phyloP scores from a whole-genome alignment of 306 rosid species.

The Purshia tridentata region DNA sequence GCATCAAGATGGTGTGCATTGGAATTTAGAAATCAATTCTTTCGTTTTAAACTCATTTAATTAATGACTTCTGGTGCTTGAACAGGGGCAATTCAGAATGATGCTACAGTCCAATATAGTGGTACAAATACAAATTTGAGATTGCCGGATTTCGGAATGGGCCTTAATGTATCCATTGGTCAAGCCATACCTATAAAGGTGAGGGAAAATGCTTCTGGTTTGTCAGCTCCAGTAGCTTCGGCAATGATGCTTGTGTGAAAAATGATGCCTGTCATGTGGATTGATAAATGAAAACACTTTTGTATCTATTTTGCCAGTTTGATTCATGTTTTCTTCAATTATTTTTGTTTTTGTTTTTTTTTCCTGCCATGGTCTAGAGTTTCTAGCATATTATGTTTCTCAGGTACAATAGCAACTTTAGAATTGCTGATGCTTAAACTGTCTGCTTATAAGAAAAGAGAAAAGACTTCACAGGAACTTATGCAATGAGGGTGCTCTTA shows the following conservation, averaged over 20 bases:
- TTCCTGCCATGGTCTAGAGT: background rate
- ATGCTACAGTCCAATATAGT: constrained; percentile 16
- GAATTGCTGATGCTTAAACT: background rate
- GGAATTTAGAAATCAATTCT: constrained; percentile 11
- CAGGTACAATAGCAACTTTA: background rate
- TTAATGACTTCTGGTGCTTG: constrained; percentile 28
- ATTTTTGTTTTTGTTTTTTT: background rate
- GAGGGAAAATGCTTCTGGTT: constrained; percentile 23
- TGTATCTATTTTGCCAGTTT: background rate
- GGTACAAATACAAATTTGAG: constrained; percentile 20
- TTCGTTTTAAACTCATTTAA: constrained; percentile 24
- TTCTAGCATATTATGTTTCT: background rate
- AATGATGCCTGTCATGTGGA: background rate
- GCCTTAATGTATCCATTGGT: constrained; percentile 16
- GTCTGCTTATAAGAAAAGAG: background rate
- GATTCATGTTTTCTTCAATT: background rate
- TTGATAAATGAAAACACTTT: background rate
- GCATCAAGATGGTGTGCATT: constrained; percentile 39
- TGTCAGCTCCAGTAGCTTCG: background rate
- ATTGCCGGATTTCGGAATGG: constrained; percentile 20
- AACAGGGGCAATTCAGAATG: constrained; percentile 25
- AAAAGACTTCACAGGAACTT: background rate
- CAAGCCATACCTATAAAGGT: constrained; percentile 20
- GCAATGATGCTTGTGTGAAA: background rate
- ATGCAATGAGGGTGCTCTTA: background rate